A percentile compares a stretch with the other conserved stretches of the same genome.
These are phyloP conservation scores for Hypoxylon sp. DNA, from an alignment of 2,329 filamentous ascomycete genomes.

Conservation along the genomic window DNA sequence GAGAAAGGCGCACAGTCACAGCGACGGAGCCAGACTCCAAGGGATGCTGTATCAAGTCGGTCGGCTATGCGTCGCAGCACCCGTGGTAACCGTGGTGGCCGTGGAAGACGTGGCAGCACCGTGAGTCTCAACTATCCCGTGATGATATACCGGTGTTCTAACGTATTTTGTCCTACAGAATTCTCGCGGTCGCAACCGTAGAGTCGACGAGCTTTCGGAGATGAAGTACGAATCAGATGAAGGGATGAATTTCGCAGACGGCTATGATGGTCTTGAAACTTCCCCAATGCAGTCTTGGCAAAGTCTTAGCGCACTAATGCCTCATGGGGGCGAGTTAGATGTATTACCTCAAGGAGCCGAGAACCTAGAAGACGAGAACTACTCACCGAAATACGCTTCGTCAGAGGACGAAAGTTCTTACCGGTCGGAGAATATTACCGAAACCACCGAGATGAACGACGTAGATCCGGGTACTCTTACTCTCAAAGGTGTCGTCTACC, in stretches of 20 bases:
- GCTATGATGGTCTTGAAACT: conserved; percentile 22
- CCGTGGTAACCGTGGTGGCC: conserved; percentile 41
- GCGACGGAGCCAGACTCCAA: conserved; percentile 48
- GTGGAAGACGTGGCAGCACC: conserved; percentile 38
- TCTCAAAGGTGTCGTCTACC: conserved; percentile 81
- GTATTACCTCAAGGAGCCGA: conserved; percentile 19
- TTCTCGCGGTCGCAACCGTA: conserved; percentile 17
- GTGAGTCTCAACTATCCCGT: conserved; percentile 39
- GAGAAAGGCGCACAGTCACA: conserved; percentile 65
- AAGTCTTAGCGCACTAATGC: conserved; percentile 16
- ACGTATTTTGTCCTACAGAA: conserved; percentile 19
- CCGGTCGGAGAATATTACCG: conserved; percentile 50
- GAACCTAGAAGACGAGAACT: conserved; percentile 42
- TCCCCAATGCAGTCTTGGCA: conserved; percentile 26
- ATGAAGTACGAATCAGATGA: conserved; percentile 48
- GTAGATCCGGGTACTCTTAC: conserved; percentile 43
- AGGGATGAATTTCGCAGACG: conserved; percentile 25
- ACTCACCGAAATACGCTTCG: conserved; percentile 49
- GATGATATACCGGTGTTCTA: conserved; percentile 15
- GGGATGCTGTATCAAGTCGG: conserved; percentile 50
- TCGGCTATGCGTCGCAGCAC: conserved; percentile 38
- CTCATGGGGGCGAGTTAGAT: conserved; percentile 15
- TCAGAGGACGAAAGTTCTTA: conserved; percentile 52
- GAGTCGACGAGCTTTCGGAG: conserved; percentile 18
- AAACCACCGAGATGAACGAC: conserved; percentile 51